Evolutionary conservation across 805 yeast species (phyloP).

Genomic region (Cyberlindnera japonica): DNA sequence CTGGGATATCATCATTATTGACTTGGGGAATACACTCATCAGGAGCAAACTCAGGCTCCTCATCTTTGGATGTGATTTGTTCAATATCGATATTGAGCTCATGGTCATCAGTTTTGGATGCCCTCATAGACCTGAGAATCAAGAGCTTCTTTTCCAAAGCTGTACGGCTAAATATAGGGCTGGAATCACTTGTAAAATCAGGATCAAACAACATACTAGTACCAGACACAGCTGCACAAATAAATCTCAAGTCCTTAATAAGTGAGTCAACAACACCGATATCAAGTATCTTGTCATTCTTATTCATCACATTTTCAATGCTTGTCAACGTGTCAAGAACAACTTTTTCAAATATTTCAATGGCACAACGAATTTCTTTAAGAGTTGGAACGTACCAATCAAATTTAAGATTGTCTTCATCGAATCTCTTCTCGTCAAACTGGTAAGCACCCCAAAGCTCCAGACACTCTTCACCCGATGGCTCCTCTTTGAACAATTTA

Average conservation of each 20-base stretch:
- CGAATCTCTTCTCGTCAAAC: conserved; percentile 48
- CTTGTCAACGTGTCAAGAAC: conserved; percentile 40
- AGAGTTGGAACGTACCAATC: conserved; percentile 73
- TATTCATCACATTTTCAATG: conserved; percentile 35
- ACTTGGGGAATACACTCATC: neutral
- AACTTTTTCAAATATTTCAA: conserved; percentile 50
- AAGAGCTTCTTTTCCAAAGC: conserved; percentile 27
- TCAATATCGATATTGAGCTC: conserved; percentile 38
- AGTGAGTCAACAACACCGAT: conserved; percentile 48
- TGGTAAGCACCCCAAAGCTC: conserved; percentile 77
- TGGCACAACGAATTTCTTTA: conserved; percentile 56
- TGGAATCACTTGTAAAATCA: conserved; percentile 39
- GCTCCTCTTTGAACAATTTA: conserved; percentile 46
- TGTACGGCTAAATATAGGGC: conserved; percentile 12
- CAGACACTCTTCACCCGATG: conserved; percentile 33
- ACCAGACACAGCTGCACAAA: conserved; percentile 66
- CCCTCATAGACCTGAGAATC: conserved; percentile 35
- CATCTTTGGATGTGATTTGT: conserved; percentile 31
- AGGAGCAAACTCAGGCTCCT: conserved; percentile 17
- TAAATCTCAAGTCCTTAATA: conserved; percentile 49
- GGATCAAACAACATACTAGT: conserved; percentile 72
- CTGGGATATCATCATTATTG: conserved; percentile 24
- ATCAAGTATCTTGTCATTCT: conserved; percentile 16
- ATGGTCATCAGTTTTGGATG: conserved; percentile 31
- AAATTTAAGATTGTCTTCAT: conserved; percentile 47